Conservation (phyloP, 192 early-diverging fungal species). For the Spizellomyces punctatus region DNA sequence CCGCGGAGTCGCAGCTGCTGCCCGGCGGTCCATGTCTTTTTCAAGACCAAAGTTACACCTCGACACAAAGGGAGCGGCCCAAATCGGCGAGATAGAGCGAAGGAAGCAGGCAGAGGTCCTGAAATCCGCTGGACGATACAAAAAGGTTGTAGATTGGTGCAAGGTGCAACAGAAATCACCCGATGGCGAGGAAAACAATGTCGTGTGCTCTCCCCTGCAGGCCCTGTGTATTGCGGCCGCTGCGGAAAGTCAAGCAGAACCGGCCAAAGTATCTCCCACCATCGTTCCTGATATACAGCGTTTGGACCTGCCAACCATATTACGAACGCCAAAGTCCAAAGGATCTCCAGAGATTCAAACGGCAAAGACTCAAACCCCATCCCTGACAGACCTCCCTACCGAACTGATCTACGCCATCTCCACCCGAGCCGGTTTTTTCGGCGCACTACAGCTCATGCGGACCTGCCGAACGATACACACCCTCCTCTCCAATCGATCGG, state of each 20-base stretch:
- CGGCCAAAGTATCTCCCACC: background rate
- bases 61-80: background rate
- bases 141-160: background rate
- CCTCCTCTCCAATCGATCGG: conserved; percentile 28
- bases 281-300: background rate
- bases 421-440: conserved; percentile 44
- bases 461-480: conserved; percentile 22
- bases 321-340: background rate
- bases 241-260: background rate
- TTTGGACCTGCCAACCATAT: background rate
- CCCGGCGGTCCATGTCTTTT: conserved; percentile 2
- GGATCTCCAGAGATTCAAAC: background rate
- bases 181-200: background rate
- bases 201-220: background rate
- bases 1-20: background rate
- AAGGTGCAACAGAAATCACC: background rate
- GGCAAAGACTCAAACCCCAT: background rate
- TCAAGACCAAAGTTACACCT: background rate
- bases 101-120: background rate
- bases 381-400: conserved; percentile 31
- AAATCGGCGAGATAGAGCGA: background rate
- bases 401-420: conserved; percentile 46
- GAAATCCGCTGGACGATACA: background rate
- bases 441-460: conserved; percentile 30
- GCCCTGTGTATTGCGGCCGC: background rate